Percentiles rank a stretch among this genome's conserved stretches.
These are phyloP conservation scores for Cyberlindnera euphorbiae DNA, from an alignment of 805 yeast genomes.

Conservation along the genomic window DNA sequence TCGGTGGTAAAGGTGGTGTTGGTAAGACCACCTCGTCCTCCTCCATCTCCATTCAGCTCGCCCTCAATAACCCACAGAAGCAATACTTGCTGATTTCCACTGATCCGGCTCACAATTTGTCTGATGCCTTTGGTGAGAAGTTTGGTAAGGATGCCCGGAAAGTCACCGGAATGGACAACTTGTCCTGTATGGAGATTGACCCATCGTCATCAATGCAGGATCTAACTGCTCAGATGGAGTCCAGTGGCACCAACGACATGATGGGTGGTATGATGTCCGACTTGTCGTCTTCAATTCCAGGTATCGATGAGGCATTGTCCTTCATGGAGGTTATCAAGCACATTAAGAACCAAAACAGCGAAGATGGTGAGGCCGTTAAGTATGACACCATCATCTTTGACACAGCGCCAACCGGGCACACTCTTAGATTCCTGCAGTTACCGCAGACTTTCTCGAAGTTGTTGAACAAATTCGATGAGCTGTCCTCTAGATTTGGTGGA, in stretches of 20 bases:
- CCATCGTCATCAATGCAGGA: conserved; percentile 93
- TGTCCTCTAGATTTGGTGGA: conserved; percentile 86
- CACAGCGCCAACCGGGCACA: conserved; percentile 99
- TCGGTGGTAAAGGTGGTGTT: conserved; percentile 99
- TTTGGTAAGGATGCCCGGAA: conserved; percentile 95
- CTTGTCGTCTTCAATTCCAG: conserved; percentile 92
- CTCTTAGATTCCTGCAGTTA: conserved; percentile 87
- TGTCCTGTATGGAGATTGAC: conserved; percentile 98
- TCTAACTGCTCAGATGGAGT: conserved; percentile 50
- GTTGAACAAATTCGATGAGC: conserved; percentile 79
- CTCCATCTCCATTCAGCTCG: conserved; percentile 90
- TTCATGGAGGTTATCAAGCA: conserved; percentile 98
- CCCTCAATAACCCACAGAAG: conserved; percentile 71
- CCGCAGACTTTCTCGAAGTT: conserved; percentile 90
- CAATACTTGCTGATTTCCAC: conserved; percentile 88
- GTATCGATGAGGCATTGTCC: conserved; percentile 96
- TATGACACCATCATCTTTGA: conserved; percentile 93
- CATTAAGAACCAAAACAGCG: conserved; percentile 67
- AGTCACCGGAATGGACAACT: conserved; percentile 82
- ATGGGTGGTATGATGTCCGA: conserved; percentile 76
- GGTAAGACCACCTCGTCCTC: conserved; percentile 98
- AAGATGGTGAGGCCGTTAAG: conserved; percentile 31
- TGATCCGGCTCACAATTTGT: conserved; percentile 96
- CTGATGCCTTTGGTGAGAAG: conserved; percentile 98
- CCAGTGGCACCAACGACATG: conserved; percentile 43